These are phyloP conservation scores for Naganishia friedmannii DNA, from an alignment of 768 basidiomycete species.

Conservation along the genomic window DNA sequence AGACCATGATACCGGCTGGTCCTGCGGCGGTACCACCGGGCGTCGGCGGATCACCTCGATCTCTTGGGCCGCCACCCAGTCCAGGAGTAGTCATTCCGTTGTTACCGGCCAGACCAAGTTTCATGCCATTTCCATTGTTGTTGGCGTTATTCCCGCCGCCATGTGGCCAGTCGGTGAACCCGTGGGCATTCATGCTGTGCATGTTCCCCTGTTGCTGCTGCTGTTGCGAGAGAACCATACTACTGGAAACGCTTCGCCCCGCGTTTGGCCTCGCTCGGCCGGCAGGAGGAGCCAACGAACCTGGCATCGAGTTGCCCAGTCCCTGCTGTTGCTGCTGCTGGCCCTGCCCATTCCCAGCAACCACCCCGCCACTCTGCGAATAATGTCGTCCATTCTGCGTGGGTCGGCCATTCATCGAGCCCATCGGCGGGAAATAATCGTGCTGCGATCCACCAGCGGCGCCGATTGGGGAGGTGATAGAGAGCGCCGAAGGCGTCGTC, in stretches of 20 bases:
- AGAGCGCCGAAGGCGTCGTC: constrained; percentile 4
- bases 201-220: constrained; percentile 12
- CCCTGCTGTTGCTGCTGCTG: constrained; percentile 5
- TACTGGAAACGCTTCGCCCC: constrained; percentile 21
- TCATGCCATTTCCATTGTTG: constrained; percentile 4
- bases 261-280: constrained; percentile 17
- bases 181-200: constrained; percentile 12
- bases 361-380: constrained; percentile 8
- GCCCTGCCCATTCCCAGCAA: not conserved
- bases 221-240: constrained; percentile 15
- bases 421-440: constrained; percentile 19
- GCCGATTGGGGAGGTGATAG: constrained; percentile 1
- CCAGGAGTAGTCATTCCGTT: constrained; percentile 20
- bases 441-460: not conserved
- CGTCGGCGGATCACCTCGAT: constrained; percentile 24
- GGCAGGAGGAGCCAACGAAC: not conserved
- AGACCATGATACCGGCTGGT: constrained; percentile 66
- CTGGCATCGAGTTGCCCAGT: not conserved
- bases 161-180: constrained; percentile 11
- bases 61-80: constrained; percentile 11
- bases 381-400: constrained; percentile 9
- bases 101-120: constrained; percentile 4
- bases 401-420: constrained; percentile 4
- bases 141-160: constrained; percentile 4
- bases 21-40: constrained; percentile 23